These are phyloP conservation scores for Cryptosporidium tyzzeri DNA, from an alignment of 169 alveolate species.

Conservation along the genomic window DNA sequence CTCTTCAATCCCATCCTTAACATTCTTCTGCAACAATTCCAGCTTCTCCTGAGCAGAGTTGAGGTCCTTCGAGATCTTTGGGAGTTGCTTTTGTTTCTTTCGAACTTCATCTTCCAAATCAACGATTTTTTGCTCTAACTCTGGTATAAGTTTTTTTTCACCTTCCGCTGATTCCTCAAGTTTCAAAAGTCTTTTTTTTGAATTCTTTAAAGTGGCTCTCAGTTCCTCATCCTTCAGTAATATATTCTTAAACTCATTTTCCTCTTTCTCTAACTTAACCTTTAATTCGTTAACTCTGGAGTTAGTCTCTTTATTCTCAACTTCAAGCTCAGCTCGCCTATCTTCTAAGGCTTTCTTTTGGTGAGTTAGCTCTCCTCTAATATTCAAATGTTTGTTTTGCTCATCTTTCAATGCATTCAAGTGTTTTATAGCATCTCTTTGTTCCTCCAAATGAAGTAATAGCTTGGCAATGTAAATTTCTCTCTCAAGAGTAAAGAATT, in stretches of 20 bases:
- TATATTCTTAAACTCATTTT: constrained; percentile 82
- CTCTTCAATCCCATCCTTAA: constrained; percentile 47
- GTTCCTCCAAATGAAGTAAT: constrained; percentile 79
- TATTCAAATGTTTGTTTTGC: constrained; percentile 72
- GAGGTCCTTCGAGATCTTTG: constrained; percentile 41
- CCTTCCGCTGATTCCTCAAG: constrained; percentile 27
- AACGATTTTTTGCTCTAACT: constrained; percentile 27
- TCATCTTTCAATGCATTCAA: constrained; percentile 78
- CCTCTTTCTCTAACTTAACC: constrained; percentile 78
- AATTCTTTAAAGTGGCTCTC: constrained; percentile 83
- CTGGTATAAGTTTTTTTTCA: constrained; percentile 53
- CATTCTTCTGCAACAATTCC: constrained; percentile 27
- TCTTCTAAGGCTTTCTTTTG: constrained; percentile 81
- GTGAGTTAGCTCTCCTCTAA: constrained; percentile 77
- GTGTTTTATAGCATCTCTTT: constrained; percentile 62
- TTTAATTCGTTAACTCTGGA: constrained; percentile 68
- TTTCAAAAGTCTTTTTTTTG: constrained; percentile 80
- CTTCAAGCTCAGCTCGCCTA: constrained; percentile 78
- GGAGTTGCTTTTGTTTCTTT: constrained; percentile 31
- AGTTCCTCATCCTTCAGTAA: constrained; percentile 84
- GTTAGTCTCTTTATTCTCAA: constrained; percentile 80
- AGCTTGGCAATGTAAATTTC: constrained; percentile 77
- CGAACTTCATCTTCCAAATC: constrained; percentile 19
- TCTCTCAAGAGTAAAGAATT: constrained; percentile 82
- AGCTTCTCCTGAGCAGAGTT: constrained; percentile 60